phyloP scores from a whole-genome alignment of 129 eudicot species.

The Artemisia argyi region DNA sequence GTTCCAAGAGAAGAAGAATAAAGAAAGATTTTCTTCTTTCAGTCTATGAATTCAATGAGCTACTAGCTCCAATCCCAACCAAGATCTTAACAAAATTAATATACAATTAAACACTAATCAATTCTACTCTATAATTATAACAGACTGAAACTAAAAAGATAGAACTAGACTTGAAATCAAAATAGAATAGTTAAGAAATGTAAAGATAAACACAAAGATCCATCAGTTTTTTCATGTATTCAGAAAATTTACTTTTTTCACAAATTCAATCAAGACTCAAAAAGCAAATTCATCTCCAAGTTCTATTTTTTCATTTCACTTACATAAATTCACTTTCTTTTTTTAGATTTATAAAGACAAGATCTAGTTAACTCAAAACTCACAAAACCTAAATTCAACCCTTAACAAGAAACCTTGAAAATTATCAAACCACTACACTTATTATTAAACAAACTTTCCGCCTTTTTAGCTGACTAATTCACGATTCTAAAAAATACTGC shows the following conservation, averaged over 20 bases:
- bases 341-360: conserved; percentile 17
- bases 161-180: background rate
- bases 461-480: too few relatives aligned
- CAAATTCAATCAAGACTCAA: background rate
- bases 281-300: background rate
- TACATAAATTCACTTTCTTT: background rate
- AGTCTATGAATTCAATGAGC: conserved; percentile 17
- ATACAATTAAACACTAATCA: conserved; percentile 9
- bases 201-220: conserved; percentile 1
- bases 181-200: background rate
- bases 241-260: too few relatives aligned
- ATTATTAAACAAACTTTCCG: background rate
- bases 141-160: conserved; percentile 1
- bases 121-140: background rate
- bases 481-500: too few relatives aligned
- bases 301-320: conserved; percentile 1
- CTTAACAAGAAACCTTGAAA: background rate
- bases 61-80: conserved; percentile 36
- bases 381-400: conserved; percentile 19
- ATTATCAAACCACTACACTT: background rate
- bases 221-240: too few relatives aligned
- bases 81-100: conserved; percentile 11
- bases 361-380: conserved; percentile 27
- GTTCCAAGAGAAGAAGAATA: conserved; percentile 33
- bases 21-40: conserved; percentile 6